Conservation (phyloP, 345 rosid genomes). For the Corchorus capsularis region DNA sequence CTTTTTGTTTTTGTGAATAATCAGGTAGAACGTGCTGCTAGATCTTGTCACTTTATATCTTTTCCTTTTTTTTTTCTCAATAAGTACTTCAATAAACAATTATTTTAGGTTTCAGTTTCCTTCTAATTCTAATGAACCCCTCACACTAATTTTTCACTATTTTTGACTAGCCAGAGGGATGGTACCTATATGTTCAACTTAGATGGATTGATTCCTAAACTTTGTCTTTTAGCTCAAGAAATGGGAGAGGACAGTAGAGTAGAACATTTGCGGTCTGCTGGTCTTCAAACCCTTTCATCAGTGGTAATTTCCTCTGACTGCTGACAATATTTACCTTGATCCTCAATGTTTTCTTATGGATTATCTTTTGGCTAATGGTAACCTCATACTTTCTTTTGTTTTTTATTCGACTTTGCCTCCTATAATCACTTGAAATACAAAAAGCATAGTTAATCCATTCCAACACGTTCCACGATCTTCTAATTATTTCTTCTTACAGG, state of each 20-base stretch:
- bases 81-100: not conserved
- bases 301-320: constrained; percentile 40
- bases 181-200: constrained; percentile 75
- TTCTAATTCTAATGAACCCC: not conserved
- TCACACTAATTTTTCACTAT: constrained; percentile 21
- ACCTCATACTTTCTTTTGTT: not conserved
- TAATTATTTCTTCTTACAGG: constrained; percentile 33
- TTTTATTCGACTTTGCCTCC: not conserved
- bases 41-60: not conserved
- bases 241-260: constrained; percentile 50
- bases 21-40: constrained; percentile 52
- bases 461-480: not conserved
- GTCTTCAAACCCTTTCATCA: constrained; percentile 69
- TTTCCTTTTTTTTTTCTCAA: constrained; percentile 2
- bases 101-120: constrained; percentile 5
- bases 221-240: constrained; percentile 63
- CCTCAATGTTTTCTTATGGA: not conserved
- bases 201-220: constrained; percentile 68
- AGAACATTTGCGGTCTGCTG: constrained; percentile 49
- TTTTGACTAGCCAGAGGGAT: constrained; percentile 48
- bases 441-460: no score
- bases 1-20: constrained; percentile 67
- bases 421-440: not conserved
- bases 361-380: not conserved
- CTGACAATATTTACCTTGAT: not conserved